Conservation (phyloP, 2,329 filamentous ascomycete genomes). For the Pseudocercospora musae region DNA sequence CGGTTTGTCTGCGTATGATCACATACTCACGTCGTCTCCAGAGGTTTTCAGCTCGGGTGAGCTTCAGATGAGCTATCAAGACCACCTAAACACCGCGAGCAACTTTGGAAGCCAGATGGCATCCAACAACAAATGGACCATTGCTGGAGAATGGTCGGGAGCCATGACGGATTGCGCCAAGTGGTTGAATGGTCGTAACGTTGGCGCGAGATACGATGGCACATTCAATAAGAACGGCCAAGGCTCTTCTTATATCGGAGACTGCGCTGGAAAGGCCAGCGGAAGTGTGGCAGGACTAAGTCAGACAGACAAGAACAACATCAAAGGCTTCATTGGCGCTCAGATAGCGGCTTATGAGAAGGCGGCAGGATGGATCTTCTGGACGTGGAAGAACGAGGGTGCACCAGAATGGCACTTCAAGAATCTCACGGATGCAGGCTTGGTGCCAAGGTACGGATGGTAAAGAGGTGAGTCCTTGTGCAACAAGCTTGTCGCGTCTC, state of each 20-base stretch:
- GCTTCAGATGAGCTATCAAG: slow-evolving; percentile 36
- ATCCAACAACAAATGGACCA: slow-evolving; percentile 45
- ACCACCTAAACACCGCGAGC: slow-evolving; percentile 44
- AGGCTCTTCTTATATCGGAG: slow-evolving; percentile 40
- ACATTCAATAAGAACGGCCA: slow-evolving; percentile 34
- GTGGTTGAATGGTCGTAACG: slow-evolving; percentile 48
- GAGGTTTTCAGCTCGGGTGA: slow-evolving; percentile 44
- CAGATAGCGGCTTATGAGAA: slow-evolving; percentile 49
- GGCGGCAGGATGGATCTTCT: slow-evolving; percentile 50
- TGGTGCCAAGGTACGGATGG: slow-evolving; percentile 23
- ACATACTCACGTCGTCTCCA: neutral
- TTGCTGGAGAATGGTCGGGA: slow-evolving; percentile 48
- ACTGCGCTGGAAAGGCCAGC: slow-evolving; percentile 44
- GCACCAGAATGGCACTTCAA: slow-evolving; percentile 51
- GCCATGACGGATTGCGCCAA: slow-evolving; percentile 49
- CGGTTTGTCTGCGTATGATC: neutral
- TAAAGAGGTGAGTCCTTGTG: slow-evolving; percentile 18
- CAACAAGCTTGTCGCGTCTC: neutral
- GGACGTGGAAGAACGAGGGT: slow-evolving; percentile 51
- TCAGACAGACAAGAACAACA: slow-evolving; percentile 42
- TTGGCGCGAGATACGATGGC: slow-evolving; percentile 48
- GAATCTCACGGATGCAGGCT: slow-evolving; percentile 40
- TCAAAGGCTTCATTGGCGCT: slow-evolving; percentile 46
- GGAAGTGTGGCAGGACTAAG: slow-evolving; percentile 44
- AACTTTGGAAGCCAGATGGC: slow-evolving; percentile 47